phyloP scores from a whole-genome alignment of 768 basidiomycete species.

The Pleurotus salmoneostramineus region DNA sequence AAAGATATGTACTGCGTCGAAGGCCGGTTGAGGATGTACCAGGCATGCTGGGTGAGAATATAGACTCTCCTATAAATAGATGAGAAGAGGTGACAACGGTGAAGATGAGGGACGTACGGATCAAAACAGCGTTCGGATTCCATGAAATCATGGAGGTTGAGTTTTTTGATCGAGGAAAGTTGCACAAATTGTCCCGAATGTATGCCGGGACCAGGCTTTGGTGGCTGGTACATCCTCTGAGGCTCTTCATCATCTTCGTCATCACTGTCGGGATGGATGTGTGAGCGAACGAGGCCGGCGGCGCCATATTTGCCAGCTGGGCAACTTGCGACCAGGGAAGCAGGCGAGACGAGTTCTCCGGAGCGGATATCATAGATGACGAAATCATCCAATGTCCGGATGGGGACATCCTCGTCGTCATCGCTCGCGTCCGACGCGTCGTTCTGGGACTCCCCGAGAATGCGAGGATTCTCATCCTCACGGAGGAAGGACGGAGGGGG shows the following conservation, averaged over 20 bases:
- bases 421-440: slow-evolving; percentile 18
- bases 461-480: slow-evolving; percentile 36
- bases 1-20: slow-evolving; percentile 39
- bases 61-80: slow-evolving; percentile 50
- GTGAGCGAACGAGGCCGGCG: slow-evolving; percentile 35
- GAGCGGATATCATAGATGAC: slow-evolving; percentile 41
- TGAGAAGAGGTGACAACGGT: no score
- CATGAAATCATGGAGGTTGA: slow-evolving; percentile 40
- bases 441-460: slow-evolving; percentile 36
- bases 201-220: slow-evolving; percentile 19
- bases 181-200: slow-evolving; percentile 22
- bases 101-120: slow-evolving; percentile 34
- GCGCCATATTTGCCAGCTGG: slow-evolving; percentile 23
- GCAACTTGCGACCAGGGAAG: neutral
- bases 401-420: slow-evolving; percentile 40
- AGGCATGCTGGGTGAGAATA: slow-evolving; percentile 55
- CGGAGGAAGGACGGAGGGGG: slow-evolving; percentile 11
- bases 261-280: slow-evolving; percentile 24
- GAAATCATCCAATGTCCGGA: slow-evolving; percentile 55
- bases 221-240: slow-evolving; percentile 21
- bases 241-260: slow-evolving; percentile 26
- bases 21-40: slow-evolving; percentile 65
- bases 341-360: slow-evolving; percentile 26
- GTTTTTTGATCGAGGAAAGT: slow-evolving; percentile 39
- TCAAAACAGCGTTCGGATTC: slow-evolving; percentile 30